These are phyloP conservation scores for Elongisporangium anandrum DNA, from an alignment of 352 stramenopile species.

Conservation along the genomic window DNA sequence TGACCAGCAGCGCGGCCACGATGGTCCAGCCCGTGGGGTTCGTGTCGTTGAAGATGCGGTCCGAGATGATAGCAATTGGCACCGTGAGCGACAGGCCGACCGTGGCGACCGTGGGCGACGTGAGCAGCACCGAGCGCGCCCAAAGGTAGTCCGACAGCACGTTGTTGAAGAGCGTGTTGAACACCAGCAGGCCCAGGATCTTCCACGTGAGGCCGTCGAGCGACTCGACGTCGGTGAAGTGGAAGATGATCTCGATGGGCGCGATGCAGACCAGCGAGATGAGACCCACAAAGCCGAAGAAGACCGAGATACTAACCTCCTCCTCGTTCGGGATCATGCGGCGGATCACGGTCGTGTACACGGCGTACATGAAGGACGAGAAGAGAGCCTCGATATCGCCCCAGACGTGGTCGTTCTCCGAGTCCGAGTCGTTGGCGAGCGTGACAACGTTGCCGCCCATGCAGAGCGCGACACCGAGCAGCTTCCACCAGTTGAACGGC, in stretches of 20 bases:
- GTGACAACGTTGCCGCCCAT: conserved; percentile 90
- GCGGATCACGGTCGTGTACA: conserved; percentile 91
- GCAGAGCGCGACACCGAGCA: conserved; percentile 85
- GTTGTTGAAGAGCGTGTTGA: conserved; percentile 94
- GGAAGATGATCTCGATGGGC: conserved; percentile 56
- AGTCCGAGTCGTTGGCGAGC: conserved; percentile 68
- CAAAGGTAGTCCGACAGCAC: conserved; percentile 96
- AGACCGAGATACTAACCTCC: conserved; percentile 88
- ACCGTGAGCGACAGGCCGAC: conserved; percentile 96
- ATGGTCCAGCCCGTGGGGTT: conserved; percentile 42
- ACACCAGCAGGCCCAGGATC: conserved; percentile 81
- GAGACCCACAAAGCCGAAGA: conserved; percentile 95
- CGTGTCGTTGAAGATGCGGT: conserved; percentile 71
- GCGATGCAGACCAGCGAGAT: conserved; percentile 81
- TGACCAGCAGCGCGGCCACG: conserved; percentile 62
- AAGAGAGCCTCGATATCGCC: conserved; percentile 70
- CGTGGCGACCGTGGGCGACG: conserved; percentile 94
- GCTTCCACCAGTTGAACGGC: conserved; percentile 75
- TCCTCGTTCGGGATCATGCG: conserved; percentile 74
- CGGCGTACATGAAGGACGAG: conserved; percentile 89
- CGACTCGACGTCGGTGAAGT: conserved; percentile 66
- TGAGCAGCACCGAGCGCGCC: conserved; percentile 93
- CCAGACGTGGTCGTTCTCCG: conserved; percentile 37
- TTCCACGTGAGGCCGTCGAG: conserved; percentile 59
- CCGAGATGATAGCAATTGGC: conserved; percentile 92